phyloP scores from a whole-genome alignment of 2,329 filamentous ascomycete species.

The Chaetomium sp. region DNA sequence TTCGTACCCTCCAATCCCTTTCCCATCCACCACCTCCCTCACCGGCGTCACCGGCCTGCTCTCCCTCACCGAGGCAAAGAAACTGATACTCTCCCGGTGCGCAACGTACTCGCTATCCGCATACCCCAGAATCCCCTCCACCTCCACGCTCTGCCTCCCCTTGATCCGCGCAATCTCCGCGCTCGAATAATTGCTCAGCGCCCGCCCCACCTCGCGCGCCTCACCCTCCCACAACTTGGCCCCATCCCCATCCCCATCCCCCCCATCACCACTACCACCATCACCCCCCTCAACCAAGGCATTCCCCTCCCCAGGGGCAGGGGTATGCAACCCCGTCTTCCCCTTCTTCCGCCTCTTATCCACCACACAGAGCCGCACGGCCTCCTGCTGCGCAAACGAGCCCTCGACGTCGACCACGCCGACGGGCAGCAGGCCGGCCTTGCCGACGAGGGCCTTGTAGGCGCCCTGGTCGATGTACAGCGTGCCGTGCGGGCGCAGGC shows the following conservation, averaged over 20 bases:
- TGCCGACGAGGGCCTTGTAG: slow-evolving; percentile 74
- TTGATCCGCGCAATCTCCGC: slow-evolving; percentile 81
- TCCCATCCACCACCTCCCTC: slow-evolving; percentile 27
- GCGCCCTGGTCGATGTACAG: slow-evolving; percentile 93
- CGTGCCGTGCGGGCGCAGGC: slow-evolving; percentile 84
- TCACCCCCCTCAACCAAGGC: background rate
- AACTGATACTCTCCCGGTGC: slow-evolving; percentile 81
- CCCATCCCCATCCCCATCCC: slow-evolving; percentile 31
- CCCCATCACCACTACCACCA: background rate
- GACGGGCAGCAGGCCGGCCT: slow-evolving; percentile 84
- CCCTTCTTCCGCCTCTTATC: slow-evolving; percentile 49
- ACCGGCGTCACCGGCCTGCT: slow-evolving; percentile 54
- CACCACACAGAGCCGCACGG: slow-evolving; percentile 82
- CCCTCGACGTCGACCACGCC: slow-evolving; percentile 92
- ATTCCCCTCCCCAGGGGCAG: no score
- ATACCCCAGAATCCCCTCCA: slow-evolving; percentile 79
- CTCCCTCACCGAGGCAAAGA: slow-evolving; percentile 54
- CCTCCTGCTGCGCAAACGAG: slow-evolving; percentile 87
- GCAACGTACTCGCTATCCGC: slow-evolving; percentile 95
- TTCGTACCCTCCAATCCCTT: slow-evolving; percentile 35
- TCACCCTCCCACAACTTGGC: slow-evolving; percentile 53
- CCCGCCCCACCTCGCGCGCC: slow-evolving; percentile 77
- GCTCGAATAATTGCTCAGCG: slow-evolving; percentile 90
- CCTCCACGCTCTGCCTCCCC: slow-evolving; percentile 80
- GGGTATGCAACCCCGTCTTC: no score